A percentile compares a stretch with the other conserved stretches of the same genome.
phyloP scores from a whole-genome alignment of 225 moss, liverwort and hornwort genomes.

The Neckera pumila region DNA sequence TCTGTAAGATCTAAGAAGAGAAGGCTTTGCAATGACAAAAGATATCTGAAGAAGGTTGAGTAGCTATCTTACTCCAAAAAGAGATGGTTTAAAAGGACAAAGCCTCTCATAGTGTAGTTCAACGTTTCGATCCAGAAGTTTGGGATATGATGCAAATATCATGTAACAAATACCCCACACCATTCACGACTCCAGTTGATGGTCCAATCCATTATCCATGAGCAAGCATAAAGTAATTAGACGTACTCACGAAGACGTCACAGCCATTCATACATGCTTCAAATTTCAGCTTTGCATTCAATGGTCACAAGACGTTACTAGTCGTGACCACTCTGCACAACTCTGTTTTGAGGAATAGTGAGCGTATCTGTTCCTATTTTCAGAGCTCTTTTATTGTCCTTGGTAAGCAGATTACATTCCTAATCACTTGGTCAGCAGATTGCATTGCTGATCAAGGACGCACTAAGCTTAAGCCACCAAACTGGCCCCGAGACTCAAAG shows the following conservation, averaged over 20 bases:
- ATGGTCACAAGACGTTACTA: background rate
- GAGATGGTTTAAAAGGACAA: no score
- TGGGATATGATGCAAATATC: background rate
- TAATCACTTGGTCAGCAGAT: background rate
- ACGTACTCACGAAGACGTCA: background rate
- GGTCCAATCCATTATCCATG: background rate
- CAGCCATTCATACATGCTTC: background rate
- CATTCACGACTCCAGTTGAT: background rate
- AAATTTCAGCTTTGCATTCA: background rate
- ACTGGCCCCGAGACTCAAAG: background rate
- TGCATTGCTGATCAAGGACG: background rate
- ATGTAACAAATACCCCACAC: background rate
- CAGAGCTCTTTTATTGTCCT: background rate
- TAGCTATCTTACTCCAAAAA: no score
- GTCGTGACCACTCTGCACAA: background rate
- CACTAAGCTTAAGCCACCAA: background rate
- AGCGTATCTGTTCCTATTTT: background rate
- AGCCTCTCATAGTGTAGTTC: no score
- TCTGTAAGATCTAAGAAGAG: no score
- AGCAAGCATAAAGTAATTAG: background rate
- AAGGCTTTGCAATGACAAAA: no score
- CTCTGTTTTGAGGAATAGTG: background rate
- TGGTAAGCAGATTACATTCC: no score
- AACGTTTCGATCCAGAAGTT: background rate
- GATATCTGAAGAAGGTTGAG: no score